A percentile compares a stretch with the other conserved stretches of the same genome.
Evolutionary conservation across 139 green algal genomes (phyloP).

Genomic region (Bryopsis sp.): DNA sequence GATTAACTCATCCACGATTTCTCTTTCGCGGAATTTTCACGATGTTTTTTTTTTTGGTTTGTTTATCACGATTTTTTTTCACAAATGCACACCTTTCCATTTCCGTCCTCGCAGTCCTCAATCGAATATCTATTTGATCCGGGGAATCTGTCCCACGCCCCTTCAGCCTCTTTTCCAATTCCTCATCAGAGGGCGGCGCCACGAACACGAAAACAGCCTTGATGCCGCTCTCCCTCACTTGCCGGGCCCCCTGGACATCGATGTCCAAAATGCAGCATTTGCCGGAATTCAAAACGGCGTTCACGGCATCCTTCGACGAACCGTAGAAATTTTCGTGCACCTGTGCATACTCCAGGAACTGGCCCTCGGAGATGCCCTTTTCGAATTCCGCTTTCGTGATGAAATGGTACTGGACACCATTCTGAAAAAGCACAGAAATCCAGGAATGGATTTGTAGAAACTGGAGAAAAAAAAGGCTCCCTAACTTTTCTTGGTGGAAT

Average conservation of each 20-base stretch:
- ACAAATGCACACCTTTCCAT: slow-evolving; percentile 33
- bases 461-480: no score
- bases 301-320: slow-evolving; percentile 56
- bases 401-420: slow-evolving; percentile 80
- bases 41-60: no score
- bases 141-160: slow-evolving; percentile 68
- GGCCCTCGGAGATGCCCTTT: slow-evolving; percentile 44
- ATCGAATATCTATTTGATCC: slow-evolving; percentile 57
- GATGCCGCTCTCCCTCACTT: slow-evolving; percentile 21
- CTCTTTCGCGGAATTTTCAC: no score
- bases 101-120: slow-evolving; percentile 51
- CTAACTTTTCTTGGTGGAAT: no score
- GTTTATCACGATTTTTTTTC: not conserved
- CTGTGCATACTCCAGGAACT: slow-evolving; percentile 76
- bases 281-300: slow-evolving; percentile 41
- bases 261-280: slow-evolving; percentile 64
- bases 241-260: slow-evolving; percentile 35
- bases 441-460: not conserved
- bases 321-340: slow-evolving; percentile 85
- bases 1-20: no score
- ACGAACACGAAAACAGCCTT: slow-evolving; percentile 79
- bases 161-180: slow-evolving; percentile 61
- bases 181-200: slow-evolving; percentile 55
- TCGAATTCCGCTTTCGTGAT: slow-evolving; percentile 59
- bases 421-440: slow-evolving; percentile 19